phyloP scores from a whole-genome alignment of 768 basidiomycete species.

The Lentinula guzmanii region DNA sequence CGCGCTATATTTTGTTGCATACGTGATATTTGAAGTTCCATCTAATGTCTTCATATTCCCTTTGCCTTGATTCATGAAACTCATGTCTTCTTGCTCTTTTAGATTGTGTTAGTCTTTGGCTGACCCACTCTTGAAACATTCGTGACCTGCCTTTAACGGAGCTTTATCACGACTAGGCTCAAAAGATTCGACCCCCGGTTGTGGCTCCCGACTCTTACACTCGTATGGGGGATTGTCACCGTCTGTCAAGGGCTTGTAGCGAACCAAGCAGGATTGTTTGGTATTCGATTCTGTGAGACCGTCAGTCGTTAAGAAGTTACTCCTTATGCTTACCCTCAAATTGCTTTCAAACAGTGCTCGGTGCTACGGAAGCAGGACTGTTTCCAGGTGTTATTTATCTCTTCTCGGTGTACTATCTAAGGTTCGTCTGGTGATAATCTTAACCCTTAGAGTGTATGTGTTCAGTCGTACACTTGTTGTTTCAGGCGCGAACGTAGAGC shows the following conservation, averaged over 20 bases:
- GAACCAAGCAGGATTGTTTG: conserved; percentile 47
- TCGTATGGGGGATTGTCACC: conserved; percentile 53
- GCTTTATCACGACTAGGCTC: conserved; percentile 25
- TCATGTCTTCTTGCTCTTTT: background rate
- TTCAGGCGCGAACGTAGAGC: conserved; percentile 50
- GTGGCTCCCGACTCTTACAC: conserved; percentile 56
- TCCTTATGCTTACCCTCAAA: background rate
- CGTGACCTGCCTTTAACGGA: background rate
- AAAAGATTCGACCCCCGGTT: conserved; percentile 55
- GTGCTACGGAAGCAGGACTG: conserved; percentile 52
- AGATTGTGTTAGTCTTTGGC: conserved; percentile 35
- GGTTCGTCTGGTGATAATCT: conserved; percentile 18
- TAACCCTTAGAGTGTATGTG: background rate
- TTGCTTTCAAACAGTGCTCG: conserved; percentile 26
- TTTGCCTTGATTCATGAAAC: background rate
- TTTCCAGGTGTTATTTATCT: conserved; percentile 49
- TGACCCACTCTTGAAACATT: background rate
- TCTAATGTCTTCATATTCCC: conserved; percentile 36
- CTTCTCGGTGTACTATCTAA: conserved; percentile 40
- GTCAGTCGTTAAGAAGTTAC: conserved; percentile 23
- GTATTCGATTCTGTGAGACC: conserved; percentile 41
- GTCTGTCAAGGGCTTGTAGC: conserved; percentile 50
- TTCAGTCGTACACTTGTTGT: background rate
- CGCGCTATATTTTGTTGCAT: conserved; percentile 56
- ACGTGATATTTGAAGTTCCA: conserved; percentile 56